A percentile compares a stretch with the other conserved stretches of the same genome.
Evolutionary conservation across 345 rosid genomes (phyloP).

Genomic region (Dipteronia sinensis): DNA sequence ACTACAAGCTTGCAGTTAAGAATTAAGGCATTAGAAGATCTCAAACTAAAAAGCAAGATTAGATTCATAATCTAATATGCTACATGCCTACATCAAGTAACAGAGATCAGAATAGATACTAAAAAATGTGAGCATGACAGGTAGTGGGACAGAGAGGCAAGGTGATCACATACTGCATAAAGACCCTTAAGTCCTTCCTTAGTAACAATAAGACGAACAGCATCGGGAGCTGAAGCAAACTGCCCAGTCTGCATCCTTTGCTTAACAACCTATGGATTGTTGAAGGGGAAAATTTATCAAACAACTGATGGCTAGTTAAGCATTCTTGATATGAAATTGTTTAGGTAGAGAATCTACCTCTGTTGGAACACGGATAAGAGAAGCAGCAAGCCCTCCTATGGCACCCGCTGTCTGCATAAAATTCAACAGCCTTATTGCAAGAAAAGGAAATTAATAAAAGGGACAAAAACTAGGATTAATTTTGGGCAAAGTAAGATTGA

Average conservation of each 20-base stretch:
- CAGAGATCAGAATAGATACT: neutral
- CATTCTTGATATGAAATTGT: slow-evolving; percentile 7
- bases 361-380: slow-evolving; percentile 92
- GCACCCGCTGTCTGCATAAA: slow-evolving; percentile 87
- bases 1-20: neutral
- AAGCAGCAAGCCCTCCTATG: slow-evolving; percentile 91
- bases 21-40: slow-evolving; percentile 1
- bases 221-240: slow-evolving; percentile 78
- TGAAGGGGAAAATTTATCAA: neutral
- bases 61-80: neutral
- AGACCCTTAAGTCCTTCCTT: slow-evolving; percentile 87
- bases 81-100: neutral
- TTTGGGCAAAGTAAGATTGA: neutral
- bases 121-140: slow-evolving; percentile 8
- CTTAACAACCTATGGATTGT: slow-evolving; percentile 74
- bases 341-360: slow-evolving; percentile 50
- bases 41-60: slow-evolving; percentile 3
- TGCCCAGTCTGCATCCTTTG: slow-evolving; percentile 97
- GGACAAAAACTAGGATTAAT: neutral
- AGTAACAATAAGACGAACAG: slow-evolving; percentile 73
- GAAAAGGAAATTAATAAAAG: slow-evolving; percentile 8
- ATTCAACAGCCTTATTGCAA: slow-evolving; percentile 15
- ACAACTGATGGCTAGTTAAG: neutral
- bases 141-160: neutral
- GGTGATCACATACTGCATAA: slow-evolving; percentile 66